Conservation (phyloP, 306 rosid species). For the Crataegus laevigata region DNA sequence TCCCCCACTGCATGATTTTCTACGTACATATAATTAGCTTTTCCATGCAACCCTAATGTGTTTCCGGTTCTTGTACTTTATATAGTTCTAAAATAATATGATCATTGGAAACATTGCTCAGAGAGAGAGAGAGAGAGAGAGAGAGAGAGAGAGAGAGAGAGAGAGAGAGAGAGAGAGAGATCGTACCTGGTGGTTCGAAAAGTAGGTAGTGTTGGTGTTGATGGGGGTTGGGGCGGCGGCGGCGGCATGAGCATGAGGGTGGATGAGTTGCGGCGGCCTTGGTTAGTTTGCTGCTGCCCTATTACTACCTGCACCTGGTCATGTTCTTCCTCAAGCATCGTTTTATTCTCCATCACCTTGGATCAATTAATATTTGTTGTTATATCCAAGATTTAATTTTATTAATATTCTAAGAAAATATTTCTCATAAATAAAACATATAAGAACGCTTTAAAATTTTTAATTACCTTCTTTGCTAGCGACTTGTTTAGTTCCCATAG, state of each 20-base stretch:
- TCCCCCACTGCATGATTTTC: conserved; percentile 37
- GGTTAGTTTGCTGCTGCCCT: conserved; percentile 10
- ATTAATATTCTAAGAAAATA: background rate
- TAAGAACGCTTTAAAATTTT: background rate
- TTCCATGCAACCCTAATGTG: background rate
- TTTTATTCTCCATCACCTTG: conserved; percentile 56
- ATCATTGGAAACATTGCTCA: background rate
- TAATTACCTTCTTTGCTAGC: conserved; percentile 51
- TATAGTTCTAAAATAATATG: too few species aligned
- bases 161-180: background rate
- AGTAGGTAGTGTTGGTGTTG: conserved; percentile 27
- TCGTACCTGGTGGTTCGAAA: conserved; percentile 45
- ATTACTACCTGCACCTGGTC: conserved; percentile 17
- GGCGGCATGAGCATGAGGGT: conserved; percentile 26
- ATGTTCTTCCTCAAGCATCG: conserved; percentile 2
- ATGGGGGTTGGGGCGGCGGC: conserved; percentile 16
- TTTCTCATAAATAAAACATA: background rate
- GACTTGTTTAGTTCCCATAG: conserved; percentile 60
- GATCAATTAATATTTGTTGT: background rate
- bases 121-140: too few species aligned
- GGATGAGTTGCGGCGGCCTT: conserved; percentile 28
- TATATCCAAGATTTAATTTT: background rate
- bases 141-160: conserved; percentile 6
- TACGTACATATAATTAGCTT: background rate
- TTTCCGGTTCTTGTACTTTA: background rate